Evolutionary conservation across 768 basidiomycete genomes (phyloP).

Genomic region (Agaricus blazei): DNA sequence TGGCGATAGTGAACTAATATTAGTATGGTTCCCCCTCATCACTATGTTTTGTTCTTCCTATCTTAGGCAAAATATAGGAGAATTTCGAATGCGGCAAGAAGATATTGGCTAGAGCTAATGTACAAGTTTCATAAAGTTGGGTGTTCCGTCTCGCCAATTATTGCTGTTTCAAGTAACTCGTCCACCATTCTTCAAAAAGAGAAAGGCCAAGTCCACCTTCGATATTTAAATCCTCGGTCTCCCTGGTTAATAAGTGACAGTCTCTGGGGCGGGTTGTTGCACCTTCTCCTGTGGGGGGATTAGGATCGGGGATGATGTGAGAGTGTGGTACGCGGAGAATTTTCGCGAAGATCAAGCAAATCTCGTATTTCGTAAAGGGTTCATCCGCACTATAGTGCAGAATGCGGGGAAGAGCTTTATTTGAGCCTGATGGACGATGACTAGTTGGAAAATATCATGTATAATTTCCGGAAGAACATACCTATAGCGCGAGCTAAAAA

Average conservation of each 20-base stretch:
- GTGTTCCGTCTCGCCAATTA: neutral
- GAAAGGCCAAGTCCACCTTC: conserved; percentile 56
- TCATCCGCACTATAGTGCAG: conserved; percentile 83
- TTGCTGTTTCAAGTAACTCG: conserved; percentile 34
- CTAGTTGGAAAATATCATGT: neutral
- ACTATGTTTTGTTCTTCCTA: too few species aligned
- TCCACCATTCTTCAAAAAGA: conserved; percentile 87
- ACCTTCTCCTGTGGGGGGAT: conserved; percentile 56
- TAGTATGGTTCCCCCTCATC: too few species aligned
- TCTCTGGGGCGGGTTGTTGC: conserved; percentile 77
- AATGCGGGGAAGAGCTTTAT: conserved; percentile 55
- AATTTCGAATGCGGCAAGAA: too few species aligned
- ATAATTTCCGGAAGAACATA: conserved; percentile 19
- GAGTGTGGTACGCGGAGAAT: conserved; percentile 64
- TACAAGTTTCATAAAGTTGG: neutral
- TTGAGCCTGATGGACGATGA: conserved; percentile 20
- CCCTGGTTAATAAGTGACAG: conserved; percentile 70
- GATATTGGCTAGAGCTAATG: neutral
- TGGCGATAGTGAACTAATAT: too few species aligned
- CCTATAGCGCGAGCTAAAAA: conserved; percentile 77
- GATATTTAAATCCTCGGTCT: conserved; percentile 64
- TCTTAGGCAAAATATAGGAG: too few species aligned
- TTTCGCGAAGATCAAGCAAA: conserved; percentile 73
- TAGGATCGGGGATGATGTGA: conserved; percentile 72
- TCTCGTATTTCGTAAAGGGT: conserved; percentile 90